These are phyloP conservation scores for Houttuynia cordata DNA, from an alignment of 164 flowering plant species.

Conservation along the genomic window DNA sequence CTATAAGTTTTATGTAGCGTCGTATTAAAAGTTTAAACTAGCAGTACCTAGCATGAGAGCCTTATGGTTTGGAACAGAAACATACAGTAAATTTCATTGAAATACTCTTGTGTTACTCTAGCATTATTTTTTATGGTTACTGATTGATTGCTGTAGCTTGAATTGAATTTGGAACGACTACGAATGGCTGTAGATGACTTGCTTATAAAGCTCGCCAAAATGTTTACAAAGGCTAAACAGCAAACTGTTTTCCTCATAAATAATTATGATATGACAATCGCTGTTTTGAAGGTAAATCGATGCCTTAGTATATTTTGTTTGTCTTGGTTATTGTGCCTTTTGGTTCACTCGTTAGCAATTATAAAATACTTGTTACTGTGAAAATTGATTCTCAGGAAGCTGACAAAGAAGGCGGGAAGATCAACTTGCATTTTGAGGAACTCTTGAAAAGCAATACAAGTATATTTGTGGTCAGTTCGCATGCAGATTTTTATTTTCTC, in stretches of 20 bases:
- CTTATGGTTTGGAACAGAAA: no score
- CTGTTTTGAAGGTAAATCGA: slow-evolving; percentile 66
- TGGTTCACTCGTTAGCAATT: neutral
- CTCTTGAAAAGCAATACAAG: slow-evolving; percentile 78
- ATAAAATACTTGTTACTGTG: neutral
- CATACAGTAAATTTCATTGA: neutral
- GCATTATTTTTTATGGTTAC: neutral
- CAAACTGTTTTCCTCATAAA: slow-evolving; percentile 92
- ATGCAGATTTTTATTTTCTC: neutral
- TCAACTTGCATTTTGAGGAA: slow-evolving; percentile 83
- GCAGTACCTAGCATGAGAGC: no score
- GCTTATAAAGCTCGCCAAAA: slow-evolving; percentile 68
- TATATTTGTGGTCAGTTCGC: slow-evolving; percentile 48
- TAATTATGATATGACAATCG: slow-evolving; percentile 93
- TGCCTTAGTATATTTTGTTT: neutral
- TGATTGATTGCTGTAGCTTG: slow-evolving; percentile 51
- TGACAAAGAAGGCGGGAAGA: slow-evolving; percentile 83
- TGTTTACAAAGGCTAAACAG: slow-evolving; percentile 54
- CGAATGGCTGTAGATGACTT: slow-evolving; percentile 95
- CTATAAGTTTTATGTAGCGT: no score
- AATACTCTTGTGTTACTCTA: neutral
- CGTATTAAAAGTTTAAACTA: no score
- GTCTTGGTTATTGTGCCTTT: neutral
- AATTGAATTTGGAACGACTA: slow-evolving; percentile 78
- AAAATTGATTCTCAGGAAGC: slow-evolving; percentile 60